Percentiles rank a stretch among this genome's conserved stretches.
phyloP scores from a whole-genome alignment of 169 alveolate species.

The Fabrea salina region DNA sequence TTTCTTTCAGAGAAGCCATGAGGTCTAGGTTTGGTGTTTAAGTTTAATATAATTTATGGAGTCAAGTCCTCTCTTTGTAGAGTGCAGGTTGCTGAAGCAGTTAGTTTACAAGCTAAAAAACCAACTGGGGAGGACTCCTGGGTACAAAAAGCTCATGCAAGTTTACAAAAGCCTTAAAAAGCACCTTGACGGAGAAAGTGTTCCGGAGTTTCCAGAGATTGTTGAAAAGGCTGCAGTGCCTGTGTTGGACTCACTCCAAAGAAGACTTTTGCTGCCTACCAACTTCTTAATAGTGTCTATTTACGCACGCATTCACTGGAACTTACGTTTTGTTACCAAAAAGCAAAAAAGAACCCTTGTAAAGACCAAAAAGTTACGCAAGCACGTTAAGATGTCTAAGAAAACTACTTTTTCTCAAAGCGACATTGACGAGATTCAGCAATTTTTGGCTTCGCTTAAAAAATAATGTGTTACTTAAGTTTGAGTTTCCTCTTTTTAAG shows the following conservation, averaged over 20 bases:
- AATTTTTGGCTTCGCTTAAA: constrained; percentile 2
- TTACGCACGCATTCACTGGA: not conserved
- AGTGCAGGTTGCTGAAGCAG: constrained; percentile 14
- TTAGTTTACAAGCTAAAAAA: not conserved
- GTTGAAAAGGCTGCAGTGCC: not conserved
- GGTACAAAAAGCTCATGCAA: not conserved
- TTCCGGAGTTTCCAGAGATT: not conserved
- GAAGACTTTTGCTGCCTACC: not conserved
- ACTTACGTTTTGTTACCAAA: too few relatives aligned
- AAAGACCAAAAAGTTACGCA: too few relatives aligned
- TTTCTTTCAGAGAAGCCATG: not conserved
- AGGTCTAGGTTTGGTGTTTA: not conserved
- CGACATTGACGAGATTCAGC: too few relatives aligned
- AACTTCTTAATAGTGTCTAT: not conserved
- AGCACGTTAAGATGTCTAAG: too few relatives aligned
- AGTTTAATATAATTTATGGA: not conserved
- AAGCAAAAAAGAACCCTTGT: too few relatives aligned
- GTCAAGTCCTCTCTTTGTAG: not conserved
- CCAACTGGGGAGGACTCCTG: constrained; percentile 7
- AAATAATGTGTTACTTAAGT: constrained; percentile 39
- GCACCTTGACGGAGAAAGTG: not conserved
- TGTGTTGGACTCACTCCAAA: not conserved
- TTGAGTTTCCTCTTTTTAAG: constrained; percentile 51
- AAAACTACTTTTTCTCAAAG: too few relatives aligned
- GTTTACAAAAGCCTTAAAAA: not conserved